Evolutionary conservation across 2,329 filamentous ascomycete species (phyloP), one percentile per base, ranked within the genome.

Genomic region (Calonectria leucothoes): DNA sequence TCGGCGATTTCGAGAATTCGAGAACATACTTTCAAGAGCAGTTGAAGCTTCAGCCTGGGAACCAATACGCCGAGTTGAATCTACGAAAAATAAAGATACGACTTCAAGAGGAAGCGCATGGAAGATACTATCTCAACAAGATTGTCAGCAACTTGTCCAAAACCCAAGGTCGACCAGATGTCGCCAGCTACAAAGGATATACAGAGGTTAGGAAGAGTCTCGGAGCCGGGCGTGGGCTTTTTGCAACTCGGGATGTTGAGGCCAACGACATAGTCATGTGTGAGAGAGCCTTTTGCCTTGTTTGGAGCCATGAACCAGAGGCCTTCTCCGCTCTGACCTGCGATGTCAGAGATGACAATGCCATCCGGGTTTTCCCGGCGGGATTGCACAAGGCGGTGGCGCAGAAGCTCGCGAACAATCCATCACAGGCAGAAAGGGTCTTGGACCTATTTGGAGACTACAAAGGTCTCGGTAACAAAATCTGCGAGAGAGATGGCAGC

Each of bases 211-310:
- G 75, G 29, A 33, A 76, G 0, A 84, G 80, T 25, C 69, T 69
- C 0, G 78, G 77, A 6, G 69, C 79, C 20, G 85, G 85, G 1
- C 80, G 82, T 0, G 85, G 85, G 1, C 73, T 87, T 0, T 87
- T 87, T 51, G 82, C 84, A 1, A 82, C 77, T 0, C 73, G 75
- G 1, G 72, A 81, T 23, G 79, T 86, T 31, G 73, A 78, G 20
- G 65, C 74, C 3, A 83, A 83, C 3, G 83, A 85, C 4, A 69
- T 70, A 0, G 64, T 78, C 8, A 75, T 87, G 69, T 83, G 82
- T 31, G 86, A 85, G 71, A 85, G 82, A 35, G 81, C 84, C 0
- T 83, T 82, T 14, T 82, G 77, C 17, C 78, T 79, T 0, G 80
- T 81, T 10, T 83, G 82, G 80, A 77, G 81, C 1, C 74, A 83